Conservation (phyloP, 2,329 filamentous ascomycete species). For the Xylaria sp. region DNA sequence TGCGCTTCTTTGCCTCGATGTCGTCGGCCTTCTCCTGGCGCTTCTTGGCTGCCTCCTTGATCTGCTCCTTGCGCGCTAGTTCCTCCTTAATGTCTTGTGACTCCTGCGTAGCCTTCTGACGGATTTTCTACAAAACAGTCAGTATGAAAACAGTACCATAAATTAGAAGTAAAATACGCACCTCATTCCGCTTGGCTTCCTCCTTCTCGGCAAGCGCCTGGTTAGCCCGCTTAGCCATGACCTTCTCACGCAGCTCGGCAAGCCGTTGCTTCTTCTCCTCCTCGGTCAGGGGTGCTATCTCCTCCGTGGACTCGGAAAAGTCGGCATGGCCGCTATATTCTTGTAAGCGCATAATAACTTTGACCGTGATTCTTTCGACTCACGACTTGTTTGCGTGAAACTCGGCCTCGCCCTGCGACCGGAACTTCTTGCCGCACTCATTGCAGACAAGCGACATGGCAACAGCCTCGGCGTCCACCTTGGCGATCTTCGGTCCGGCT, state of each 20-base stretch:
- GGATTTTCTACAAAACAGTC: slow-evolving; percentile 51
- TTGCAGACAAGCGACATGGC: slow-evolving; percentile 86
- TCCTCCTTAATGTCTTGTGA: slow-evolving; percentile 86
- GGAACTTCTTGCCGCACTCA: slow-evolving; percentile 88
- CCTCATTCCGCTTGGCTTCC: slow-evolving; percentile 80
- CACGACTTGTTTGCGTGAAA: slow-evolving; percentile 87
- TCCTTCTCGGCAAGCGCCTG: slow-evolving; percentile 70
- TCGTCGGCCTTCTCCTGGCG: slow-evolving; percentile 83
- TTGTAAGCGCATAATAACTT: slow-evolving; percentile 10
- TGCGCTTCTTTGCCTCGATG: slow-evolving; percentile 76
- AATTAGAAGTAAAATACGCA: slow-evolving; percentile 31
- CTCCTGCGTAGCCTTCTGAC: slow-evolving; percentile 85
- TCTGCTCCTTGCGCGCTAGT: slow-evolving; percentile 76
- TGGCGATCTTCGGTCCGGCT: slow-evolving; percentile 47
- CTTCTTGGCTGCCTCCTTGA: slow-evolving; percentile 86
- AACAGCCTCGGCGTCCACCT: slow-evolving; percentile 63
- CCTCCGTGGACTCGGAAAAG: slow-evolving; percentile 90
- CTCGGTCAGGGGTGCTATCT: slow-evolving; percentile 83
- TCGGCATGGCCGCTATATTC: slow-evolving; percentile 69
- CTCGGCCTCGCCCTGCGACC: slow-evolving; percentile 72
- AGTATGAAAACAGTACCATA: background rate
- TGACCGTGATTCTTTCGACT: slow-evolving; percentile 24
- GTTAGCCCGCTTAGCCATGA: slow-evolving; percentile 65
- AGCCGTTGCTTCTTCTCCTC: slow-evolving; percentile 84
- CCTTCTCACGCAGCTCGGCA: slow-evolving; percentile 64